These are phyloP conservation scores for Ascochyta lentis DNA, from an alignment of 2,329 filamentous ascomycete genomes.

Conservation along the genomic window DNA sequence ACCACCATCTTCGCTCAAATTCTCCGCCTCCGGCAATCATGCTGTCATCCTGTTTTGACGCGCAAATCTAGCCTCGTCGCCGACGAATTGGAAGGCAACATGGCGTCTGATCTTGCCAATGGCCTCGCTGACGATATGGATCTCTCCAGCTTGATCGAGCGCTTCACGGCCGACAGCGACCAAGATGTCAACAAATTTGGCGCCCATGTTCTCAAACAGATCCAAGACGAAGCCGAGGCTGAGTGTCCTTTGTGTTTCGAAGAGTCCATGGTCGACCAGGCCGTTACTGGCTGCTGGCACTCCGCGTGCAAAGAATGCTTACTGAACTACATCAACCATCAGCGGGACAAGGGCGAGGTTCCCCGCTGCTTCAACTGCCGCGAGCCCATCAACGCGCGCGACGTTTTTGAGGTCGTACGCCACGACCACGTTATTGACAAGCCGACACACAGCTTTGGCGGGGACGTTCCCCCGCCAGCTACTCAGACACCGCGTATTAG, in stretches of 20 bases:
- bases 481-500: constrained; percentile 59
- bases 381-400: constrained; percentile 77
- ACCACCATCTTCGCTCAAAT: constrained; percentile 98
- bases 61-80: constrained; percentile 83
- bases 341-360: constrained; percentile 75
- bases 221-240: constrained; percentile 83
- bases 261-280: constrained; percentile 93
- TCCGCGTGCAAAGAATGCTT: constrained; percentile 94
- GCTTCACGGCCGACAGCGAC: constrained; percentile 71
- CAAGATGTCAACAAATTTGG: constrained; percentile 77
- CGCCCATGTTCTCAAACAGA: constrained; percentile 86
- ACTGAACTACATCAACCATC: constrained; percentile 87
- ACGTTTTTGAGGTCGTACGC: constrained; percentile 90
- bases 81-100: constrained; percentile 84
- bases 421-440: constrained; percentile 67
- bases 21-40: constrained; percentile 87
- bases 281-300: constrained; percentile 97
- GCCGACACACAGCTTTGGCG: constrained; percentile 50
- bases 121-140: constrained; percentile 97
- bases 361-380: constrained; percentile 92
- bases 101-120: constrained; percentile 77
- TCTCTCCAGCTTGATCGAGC: constrained; percentile 80
- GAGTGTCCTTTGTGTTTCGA: constrained; percentile 96
- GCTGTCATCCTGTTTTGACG: constrained; percentile 90
- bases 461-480: constrained; percentile 37